Conservation (phyloP, 768 basidiomycete species). For the Kockovaella imperatae region DNA sequence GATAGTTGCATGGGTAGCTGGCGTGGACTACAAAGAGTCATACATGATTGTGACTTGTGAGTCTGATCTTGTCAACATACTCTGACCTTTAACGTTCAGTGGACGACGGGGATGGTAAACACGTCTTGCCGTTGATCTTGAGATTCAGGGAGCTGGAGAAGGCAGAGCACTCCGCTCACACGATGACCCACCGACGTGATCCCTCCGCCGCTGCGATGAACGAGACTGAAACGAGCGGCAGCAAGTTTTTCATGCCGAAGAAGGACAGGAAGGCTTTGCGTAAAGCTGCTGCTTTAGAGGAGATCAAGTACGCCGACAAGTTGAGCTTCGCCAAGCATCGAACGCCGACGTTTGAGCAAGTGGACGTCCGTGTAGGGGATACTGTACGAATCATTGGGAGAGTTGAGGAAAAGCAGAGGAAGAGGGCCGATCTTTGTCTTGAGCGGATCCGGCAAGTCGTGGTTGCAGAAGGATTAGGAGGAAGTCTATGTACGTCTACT, state of each 20-base stretch:
- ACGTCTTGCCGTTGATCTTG: conserved; percentile 18
- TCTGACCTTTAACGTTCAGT: conserved; percentile 12
- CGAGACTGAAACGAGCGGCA: neutral
- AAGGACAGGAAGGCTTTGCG: conserved; percentile 15
- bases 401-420: conserved; percentile 30
- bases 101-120: conserved; percentile 34
- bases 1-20: conserved; percentile 34
- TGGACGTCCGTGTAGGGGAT: conserved; percentile 32
- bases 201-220: neutral
- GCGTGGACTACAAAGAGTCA: conserved; percentile 30
- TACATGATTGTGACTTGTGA: conserved; percentile 21
- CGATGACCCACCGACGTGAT: neutral
- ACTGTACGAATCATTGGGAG: conserved; percentile 27
- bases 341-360: conserved; percentile 13
- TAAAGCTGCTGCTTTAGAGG: conserved; percentile 4
- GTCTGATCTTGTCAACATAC: neutral
- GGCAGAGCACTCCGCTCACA: neutral
- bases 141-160: conserved; percentile 5
- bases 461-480: conserved; percentile 25
- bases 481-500: conserved; percentile 24
- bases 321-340: too few species aligned
- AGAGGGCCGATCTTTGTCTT: conserved; percentile 8
- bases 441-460: conserved; percentile 30
- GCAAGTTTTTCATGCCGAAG: conserved; percentile 5
- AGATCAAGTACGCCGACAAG: too few species aligned